Evolutionary conservation across 2,329 filamentous ascomycete genomes (phyloP).

Genomic region (Colletotrichum sp.): DNA sequence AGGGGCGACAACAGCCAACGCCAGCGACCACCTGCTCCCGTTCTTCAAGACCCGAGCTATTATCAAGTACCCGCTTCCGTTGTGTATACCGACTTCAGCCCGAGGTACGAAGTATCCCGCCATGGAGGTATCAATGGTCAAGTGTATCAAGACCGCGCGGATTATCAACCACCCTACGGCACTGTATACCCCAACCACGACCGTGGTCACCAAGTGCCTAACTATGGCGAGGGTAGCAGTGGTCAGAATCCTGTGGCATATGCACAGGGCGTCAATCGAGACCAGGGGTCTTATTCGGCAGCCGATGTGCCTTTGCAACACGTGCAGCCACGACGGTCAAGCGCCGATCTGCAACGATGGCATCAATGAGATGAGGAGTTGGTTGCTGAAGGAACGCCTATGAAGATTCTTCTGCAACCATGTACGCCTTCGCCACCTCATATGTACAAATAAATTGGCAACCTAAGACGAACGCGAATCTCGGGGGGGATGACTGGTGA

Average conservation of each 20-base stretch:
- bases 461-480: not conserved
- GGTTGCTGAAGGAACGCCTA: not conserved
- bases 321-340: accelerated
- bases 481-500: not conserved
- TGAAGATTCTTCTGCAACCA: not conserved
- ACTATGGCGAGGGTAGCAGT: not conserved
- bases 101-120: not conserved
- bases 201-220: not conserved
- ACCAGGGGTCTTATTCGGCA: not conserved
- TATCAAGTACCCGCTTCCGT: not conserved
- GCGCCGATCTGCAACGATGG: not conserved
- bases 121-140: not conserved
- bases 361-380: not conserved
- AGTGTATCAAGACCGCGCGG: not conserved
- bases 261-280: not conserved
- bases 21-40: not conserved
- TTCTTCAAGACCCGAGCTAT: not conserved
- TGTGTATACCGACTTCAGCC: not conserved
- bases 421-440: not conserved
- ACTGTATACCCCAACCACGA: not conserved
- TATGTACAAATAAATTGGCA: not conserved
- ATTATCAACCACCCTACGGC: not conserved
- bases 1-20: not conserved
- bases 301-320: not conserved
- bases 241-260: not conserved